A percentile compares a stretch with the other conserved stretches of the same genome.
These are phyloP conservation scores for Pythium volutum DNA, from an alignment of 352 stramenopile species.

Conservation along the genomic window DNA sequence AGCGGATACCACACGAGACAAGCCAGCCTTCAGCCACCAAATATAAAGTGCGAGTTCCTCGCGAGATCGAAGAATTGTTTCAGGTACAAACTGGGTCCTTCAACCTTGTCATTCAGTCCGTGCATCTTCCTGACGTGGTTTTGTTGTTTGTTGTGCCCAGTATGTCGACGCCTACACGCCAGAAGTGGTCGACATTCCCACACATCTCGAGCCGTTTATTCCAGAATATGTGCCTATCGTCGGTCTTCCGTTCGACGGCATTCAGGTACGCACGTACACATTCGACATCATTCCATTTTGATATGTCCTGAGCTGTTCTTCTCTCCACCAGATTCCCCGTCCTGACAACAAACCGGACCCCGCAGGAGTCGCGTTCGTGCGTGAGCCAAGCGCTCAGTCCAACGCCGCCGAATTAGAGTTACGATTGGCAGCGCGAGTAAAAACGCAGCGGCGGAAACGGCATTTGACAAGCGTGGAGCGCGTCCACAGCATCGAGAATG, in stretches of 20 bases:
- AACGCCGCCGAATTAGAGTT: constrained; percentile 88
- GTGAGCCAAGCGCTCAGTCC: constrained; percentile 87
- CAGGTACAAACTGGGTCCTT: constrained; percentile 23
- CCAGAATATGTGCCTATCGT: constrained; percentile 89
- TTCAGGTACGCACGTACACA: no score
- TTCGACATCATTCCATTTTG: no score
- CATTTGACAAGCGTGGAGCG: constrained; percentile 15
- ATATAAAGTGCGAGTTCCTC: constrained; percentile 42
- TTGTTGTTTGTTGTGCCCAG: constrained; percentile 25
- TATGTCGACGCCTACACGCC: constrained; percentile 84
- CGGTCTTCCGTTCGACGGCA: constrained; percentile 63
- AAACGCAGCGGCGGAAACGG: constrained; percentile 32
- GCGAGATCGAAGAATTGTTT: constrained; percentile 58
- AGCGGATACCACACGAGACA: not conserved
- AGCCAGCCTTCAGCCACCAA: not conserved
- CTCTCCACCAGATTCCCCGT: constrained; percentile 60
- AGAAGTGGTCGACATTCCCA: constrained; percentile 88
- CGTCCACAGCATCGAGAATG: constrained; percentile 90
- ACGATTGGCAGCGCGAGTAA: constrained; percentile 61
- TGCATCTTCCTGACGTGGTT: not conserved
- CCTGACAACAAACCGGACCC: constrained; percentile 79
- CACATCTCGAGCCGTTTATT: constrained; percentile 91
- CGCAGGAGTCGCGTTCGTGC: constrained; percentile 79
- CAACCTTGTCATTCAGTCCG: not conserved
- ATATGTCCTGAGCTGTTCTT: not conserved